These are phyloP conservation scores for Stephania cephalantha DNA, from an alignment of 164 flowering plant genomes.

Conservation along the genomic window DNA sequence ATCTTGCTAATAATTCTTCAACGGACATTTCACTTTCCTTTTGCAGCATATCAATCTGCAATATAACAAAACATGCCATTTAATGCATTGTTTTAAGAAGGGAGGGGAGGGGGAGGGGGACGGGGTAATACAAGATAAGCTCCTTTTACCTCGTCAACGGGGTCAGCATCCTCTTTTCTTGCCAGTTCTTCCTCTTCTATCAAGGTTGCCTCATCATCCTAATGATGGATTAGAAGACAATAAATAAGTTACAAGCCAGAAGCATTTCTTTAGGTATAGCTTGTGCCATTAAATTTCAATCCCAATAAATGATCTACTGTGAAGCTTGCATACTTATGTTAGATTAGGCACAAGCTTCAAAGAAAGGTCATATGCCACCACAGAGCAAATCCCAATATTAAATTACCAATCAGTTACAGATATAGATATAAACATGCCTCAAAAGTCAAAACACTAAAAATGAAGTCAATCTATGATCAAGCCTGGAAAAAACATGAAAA, in stretches of 20 bases:
- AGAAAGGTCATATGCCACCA: neutral
- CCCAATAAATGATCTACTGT: neutral
- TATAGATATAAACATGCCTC: neutral
- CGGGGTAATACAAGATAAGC: neutral
- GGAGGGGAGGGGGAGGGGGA: too few species aligned
- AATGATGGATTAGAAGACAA: conserved; percentile 1
- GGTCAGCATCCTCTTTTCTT: conserved; percentile 50
- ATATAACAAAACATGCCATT: conserved; percentile 12
- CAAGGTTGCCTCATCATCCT: conserved; percentile 98
- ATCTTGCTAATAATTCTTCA: conserved; percentile 81
- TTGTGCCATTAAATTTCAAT: neutral
- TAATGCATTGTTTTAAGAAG: too few species aligned
- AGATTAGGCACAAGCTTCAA: neutral
- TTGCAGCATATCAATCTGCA: conserved; percentile 79
- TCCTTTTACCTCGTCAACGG: conserved; percentile 61
- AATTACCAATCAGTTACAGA: neutral
- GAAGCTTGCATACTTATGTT: neutral
- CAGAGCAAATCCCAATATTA: neutral
- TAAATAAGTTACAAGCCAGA: neutral
- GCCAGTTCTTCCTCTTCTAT: conserved; percentile 88
- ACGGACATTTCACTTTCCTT: conserved; percentile 87
- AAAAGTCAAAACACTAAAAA: neutral
- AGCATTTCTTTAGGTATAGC: neutral
- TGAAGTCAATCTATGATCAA: neutral
- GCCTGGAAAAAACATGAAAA: neutral